Evolutionary conservation across 2,329 filamentous ascomycete species (phyloP).

Genomic region (Aspergillus arachidicola): DNA sequence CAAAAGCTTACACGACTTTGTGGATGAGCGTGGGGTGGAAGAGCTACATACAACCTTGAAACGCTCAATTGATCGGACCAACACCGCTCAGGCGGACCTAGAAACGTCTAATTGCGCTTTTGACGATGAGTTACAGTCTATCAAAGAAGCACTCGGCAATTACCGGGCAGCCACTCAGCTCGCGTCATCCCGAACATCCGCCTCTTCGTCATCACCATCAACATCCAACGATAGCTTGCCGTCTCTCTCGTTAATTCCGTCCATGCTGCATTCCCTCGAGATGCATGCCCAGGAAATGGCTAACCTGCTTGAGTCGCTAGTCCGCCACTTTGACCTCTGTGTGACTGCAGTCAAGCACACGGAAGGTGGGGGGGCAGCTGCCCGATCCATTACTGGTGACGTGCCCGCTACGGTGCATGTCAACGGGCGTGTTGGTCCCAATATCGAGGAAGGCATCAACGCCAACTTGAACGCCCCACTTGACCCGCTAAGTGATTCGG

Average conservation of each 20-base stretch:
- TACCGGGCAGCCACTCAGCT: conserved; percentile 42
- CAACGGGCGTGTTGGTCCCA: conserved; percentile 32
- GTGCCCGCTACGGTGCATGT: conserved; percentile 55
- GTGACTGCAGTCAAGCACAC: conserved; percentile 89
- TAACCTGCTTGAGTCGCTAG: conserved; percentile 74
- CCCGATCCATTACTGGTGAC: conserved; percentile 67
- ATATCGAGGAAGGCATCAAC: conserved; percentile 36
- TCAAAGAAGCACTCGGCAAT: conserved; percentile 61
- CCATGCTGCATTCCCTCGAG: conserved; percentile 66
- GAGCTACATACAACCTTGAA: conserved; percentile 60
- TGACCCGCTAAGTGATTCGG: conserved; percentile 72
- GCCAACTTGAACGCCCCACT: conserved; percentile 51
- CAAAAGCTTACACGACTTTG: conserved; percentile 66
- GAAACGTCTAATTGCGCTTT: conserved; percentile 63
- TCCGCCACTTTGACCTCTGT: conserved; percentile 89
- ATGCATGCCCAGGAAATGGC: conserved; percentile 81
- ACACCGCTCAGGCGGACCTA: conserved; percentile 61
- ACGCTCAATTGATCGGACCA: conserved; percentile 62
- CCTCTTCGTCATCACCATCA: conserved; percentile 37
- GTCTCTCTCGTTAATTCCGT: conserved; percentile 49
- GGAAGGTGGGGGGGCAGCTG: conserved; percentile 74
- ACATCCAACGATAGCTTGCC: conserved; percentile 37
- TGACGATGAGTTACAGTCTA: conserved; percentile 69
- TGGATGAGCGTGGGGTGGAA: conserved; percentile 64
- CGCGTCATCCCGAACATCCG: conserved; percentile 40